Base-by-base conservation (phyloP, 768 basidiomycete genomes). In the Leccinum fibrillosum region DNA sequence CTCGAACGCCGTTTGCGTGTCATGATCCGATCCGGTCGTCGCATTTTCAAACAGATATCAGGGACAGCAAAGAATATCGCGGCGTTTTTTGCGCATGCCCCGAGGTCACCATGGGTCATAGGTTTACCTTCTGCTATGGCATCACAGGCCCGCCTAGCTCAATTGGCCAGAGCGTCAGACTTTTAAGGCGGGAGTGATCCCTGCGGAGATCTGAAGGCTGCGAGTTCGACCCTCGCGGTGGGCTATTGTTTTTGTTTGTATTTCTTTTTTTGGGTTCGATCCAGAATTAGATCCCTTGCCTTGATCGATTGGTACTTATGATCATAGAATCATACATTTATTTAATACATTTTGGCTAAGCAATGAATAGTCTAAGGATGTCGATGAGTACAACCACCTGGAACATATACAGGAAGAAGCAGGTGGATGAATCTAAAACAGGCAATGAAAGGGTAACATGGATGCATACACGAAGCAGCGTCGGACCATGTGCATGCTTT, bases 161-260 rank as follows among this genome's bases (percentile, higher is more conserved):
- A 81, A 80, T 81, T 68, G 80, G 80, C 73, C 79, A 81, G 81
- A 82, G 80, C 80, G 81, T 81, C 81, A 81, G 80, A 81, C 80
- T 81, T 72, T 72, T 72, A 72, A 59, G 71, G 69, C 69, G 70
- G 71, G 69, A 1, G 1, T 48, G 34, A 53, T 59, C 50, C 69
- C 59, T 52, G 52, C 50, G 2, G 66, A 58, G 53, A 86, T 87
- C 86, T 87, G 83, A 87, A 87, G 86, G 86, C 83, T 87, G 86
- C 86, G 86, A 85, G 86, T 87, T 87, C 86, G 86, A 87, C 80
- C 85, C 86, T 85, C 86, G 86, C 86, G 85, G 84, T 86, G 85
- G 86, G 85, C 85, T 86, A 83, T 19, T 49, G 9, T 57, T 72
- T 72, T 53, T 35, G 1, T 32, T 4, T 32, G 11, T 32, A 32